Evolutionary conservation across 2,329 filamentous ascomycete genomes (phyloP).

Genomic region (Ophiostoma sp.): DNA sequence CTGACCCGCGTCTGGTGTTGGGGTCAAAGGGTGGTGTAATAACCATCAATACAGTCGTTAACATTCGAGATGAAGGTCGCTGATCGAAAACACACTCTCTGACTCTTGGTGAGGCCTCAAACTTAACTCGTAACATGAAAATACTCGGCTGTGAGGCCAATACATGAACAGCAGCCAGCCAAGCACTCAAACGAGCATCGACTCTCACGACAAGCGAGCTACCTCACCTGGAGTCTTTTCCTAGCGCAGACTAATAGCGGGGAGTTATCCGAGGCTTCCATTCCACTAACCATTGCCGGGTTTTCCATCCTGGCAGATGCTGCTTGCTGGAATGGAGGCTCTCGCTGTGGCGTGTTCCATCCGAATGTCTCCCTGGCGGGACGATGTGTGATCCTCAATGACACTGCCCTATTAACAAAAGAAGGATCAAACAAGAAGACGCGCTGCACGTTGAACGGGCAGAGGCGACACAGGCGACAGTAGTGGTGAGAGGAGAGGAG

Average conservation of each 20-base stretch:
- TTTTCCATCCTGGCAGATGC: not conserved
- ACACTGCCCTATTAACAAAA: not conserved
- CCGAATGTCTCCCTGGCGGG: not conserved
- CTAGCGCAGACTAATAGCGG: not conserved
- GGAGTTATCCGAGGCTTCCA: not conserved
- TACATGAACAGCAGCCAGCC: not conserved
- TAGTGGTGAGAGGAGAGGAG: no score
- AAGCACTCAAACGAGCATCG: not conserved
- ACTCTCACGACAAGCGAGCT: not conserved
- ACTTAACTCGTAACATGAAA: not conserved
- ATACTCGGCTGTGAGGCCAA: no score
- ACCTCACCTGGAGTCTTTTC: not conserved
- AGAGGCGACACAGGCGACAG: no score
- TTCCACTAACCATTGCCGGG: not conserved
- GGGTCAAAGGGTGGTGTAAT: no score
- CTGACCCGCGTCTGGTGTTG: not conserved
- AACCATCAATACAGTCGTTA: no score
- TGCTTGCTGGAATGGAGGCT: not conserved
- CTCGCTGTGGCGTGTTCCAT: not conserved
- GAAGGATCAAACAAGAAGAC: not conserved
- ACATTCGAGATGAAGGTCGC: not conserved
- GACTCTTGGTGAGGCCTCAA: not conserved
- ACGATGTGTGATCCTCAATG: not conserved
- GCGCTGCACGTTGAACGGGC: no score
- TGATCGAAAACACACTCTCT: not conserved